Evolutionary conservation across 2,329 filamentous ascomycete species (phyloP).

Genomic region (Sphaceloma murrayae): DNA sequence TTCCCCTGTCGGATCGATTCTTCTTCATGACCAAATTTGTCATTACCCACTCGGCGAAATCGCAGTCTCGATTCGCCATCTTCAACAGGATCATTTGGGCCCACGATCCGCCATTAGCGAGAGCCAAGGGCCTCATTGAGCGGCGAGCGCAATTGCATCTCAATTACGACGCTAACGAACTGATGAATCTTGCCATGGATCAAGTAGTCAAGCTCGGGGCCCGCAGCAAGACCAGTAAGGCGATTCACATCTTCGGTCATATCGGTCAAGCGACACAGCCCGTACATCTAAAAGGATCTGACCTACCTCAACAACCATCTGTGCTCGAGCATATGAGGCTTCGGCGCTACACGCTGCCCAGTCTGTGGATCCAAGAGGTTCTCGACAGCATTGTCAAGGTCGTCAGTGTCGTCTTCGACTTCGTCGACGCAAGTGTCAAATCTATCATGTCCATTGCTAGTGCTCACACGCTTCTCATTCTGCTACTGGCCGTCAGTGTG

Average conservation of each 20-base stretch:
- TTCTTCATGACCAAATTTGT: constrained; percentile 81
- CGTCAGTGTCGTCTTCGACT: constrained; percentile 31
- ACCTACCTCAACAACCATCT: constrained; percentile 16
- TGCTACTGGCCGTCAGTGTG: constrained; percentile 57
- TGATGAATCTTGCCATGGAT: constrained; percentile 66
- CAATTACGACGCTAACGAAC: constrained; percentile 59
- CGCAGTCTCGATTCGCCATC: constrained; percentile 80
- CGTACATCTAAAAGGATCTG: constrained; percentile 32
- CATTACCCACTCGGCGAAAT: constrained; percentile 87
- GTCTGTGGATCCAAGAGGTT: constrained; percentile 26
- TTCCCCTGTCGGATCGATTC: constrained; percentile 72
- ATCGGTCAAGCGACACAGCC: constrained; percentile 60
- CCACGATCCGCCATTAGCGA: constrained; percentile 39
- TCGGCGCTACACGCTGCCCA: constrained; percentile 20
- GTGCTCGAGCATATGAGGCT: constrained; percentile 11
- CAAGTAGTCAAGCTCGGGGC: constrained; percentile 66
- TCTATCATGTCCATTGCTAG: constrained; percentile 25
- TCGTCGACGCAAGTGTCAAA: constrained; percentile 33
- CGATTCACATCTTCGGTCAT: constrained; percentile 68
- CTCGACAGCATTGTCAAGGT: constrained; percentile 23
- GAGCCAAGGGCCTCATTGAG: constrained; percentile 47
- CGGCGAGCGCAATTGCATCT: constrained; percentile 65
- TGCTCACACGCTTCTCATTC: constrained; percentile 65
- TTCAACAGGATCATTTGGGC: constrained; percentile 85
- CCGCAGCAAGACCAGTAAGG: constrained; percentile 64